Conservation (phyloP, 2,329 filamentous ascomycete species). For the Epichloe sylvatica region DNA sequence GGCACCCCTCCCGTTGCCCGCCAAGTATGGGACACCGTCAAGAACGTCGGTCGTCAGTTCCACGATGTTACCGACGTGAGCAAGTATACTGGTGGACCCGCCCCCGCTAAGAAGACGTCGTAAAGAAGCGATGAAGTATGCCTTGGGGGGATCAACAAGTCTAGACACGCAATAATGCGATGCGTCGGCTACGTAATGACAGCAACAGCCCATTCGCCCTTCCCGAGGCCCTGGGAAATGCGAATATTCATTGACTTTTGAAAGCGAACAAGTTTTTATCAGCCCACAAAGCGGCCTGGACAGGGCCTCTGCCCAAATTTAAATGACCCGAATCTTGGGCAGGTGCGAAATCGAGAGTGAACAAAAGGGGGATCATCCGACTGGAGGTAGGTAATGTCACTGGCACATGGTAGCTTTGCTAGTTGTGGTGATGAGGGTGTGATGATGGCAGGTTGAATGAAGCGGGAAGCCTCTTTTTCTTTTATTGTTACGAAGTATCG, state of each 20-base stretch:
- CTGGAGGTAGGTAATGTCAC: too few relatives aligned
- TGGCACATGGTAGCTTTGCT: background rate
- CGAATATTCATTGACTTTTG: too few relatives aligned
- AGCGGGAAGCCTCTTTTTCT: background rate
- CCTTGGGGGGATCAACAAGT: too few relatives aligned
- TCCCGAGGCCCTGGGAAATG: too few relatives aligned
- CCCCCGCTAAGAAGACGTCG: constrained; percentile 35
- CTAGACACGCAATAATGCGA: too few relatives aligned
- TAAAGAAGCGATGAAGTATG: constrained; percentile 12
- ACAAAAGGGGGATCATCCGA: background rate
- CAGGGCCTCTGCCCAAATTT: too few relatives aligned
- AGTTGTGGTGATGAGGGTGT: background rate
- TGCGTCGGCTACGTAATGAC: too few relatives aligned
- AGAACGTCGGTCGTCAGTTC: constrained; percentile 58
- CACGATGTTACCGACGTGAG: constrained; percentile 66
- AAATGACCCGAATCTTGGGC: too few relatives aligned
- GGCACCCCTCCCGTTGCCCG: constrained; percentile 68
- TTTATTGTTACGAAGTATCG: constrained; percentile 3
- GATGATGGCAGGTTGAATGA: background rate
- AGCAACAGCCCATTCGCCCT: too few relatives aligned
- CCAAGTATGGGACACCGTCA: constrained; percentile 68
- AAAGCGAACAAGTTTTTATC: too few relatives aligned
- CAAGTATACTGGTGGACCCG: constrained; percentile 51
- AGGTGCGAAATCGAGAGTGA: background rate
- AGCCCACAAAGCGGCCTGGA: too few relatives aligned